Percentiles rank a stretch among this genome's conserved stretches.
phyloP scores from a whole-genome alignment of 768 basidiomycete genomes.

The Crassisporium funariophilum region DNA sequence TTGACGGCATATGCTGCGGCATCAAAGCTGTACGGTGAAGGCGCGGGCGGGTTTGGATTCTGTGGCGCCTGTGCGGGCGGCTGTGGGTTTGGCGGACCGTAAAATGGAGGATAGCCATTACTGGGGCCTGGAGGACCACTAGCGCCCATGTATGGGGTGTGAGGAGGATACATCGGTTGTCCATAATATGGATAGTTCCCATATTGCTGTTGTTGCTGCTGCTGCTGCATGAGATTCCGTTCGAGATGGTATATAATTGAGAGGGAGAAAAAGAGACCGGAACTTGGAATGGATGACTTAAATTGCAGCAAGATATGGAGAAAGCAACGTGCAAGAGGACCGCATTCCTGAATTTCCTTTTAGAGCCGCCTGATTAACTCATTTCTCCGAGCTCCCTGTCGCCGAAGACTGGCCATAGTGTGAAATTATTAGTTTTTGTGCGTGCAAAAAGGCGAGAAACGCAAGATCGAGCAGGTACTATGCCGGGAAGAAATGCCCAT shows the following conservation, averaged over 20 bases:
- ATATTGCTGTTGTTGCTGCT: conserved; percentile 41
- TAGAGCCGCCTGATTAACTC: conserved; percentile 21
- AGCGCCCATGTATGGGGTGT: conserved; percentile 37
- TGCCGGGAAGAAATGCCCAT: too few species aligned
- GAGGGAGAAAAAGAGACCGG: conserved; percentile 14
- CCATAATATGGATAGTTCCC: conserved; percentile 47
- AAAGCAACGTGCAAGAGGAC: conserved; percentile 22
- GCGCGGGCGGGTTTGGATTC: conserved; percentile 21
- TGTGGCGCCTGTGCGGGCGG: conserved; percentile 24
- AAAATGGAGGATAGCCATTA: conserved; percentile 41
- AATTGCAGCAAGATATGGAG: conserved; percentile 3
- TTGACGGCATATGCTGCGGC: conserved; percentile 29
- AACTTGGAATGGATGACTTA: conserved; percentile 11
- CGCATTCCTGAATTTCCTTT: conserved; percentile 38
- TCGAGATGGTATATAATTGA: conserved; percentile 4
- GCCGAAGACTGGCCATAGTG: too few species aligned
- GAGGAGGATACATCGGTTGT: conserved; percentile 46
- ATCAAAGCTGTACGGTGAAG: conserved; percentile 29
- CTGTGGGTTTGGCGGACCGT: conserved; percentile 30
- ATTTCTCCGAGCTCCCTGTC: too few species aligned
- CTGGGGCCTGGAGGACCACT: conserved; percentile 21
- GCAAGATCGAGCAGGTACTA: too few species aligned
- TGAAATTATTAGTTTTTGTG: too few species aligned
- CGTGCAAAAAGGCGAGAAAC: too few species aligned
- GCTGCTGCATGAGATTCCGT: conserved; percentile 33